Base-by-base conservation (phyloP, 1,139 yeast species). In the Groenewaldozyma auringiensis region DNA sequence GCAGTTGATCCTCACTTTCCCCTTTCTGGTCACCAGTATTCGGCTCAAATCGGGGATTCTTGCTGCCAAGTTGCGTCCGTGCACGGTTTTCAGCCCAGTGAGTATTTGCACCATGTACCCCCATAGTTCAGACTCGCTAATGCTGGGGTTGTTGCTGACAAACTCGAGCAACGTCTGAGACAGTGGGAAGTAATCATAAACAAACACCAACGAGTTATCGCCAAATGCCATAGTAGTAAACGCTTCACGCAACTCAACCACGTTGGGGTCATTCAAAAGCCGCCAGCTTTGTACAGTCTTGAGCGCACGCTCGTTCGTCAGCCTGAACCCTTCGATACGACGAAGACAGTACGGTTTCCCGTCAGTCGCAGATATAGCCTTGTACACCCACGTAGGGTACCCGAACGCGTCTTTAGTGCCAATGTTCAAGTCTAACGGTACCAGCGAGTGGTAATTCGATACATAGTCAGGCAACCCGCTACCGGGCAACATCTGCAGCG, bases 171-270 rank as follows among this genome's bases (percentile, higher is more conserved):
- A 63, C 2, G 88, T 80, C 44, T 66, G 66, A 1, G 87, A 71
- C 45, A 75, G 66, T 22, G 94, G 92, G 59, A 73, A 81, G 60
- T 76, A 85, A 54, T 83, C 94, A 59, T 79, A 78, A 3, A 81
- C 78, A 40, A 80, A 65, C 39, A 77, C 57, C 31, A 68, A 53
- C 27, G 86, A 79, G 50, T 75, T 73, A 53, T 84, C 92, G 36
- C 88, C 89, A 67, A 94, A 92, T 3, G 89, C 85, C 51, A 87
- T 76, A 9, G 94, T 81, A 1, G 96, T 83, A 62, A 92, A 92
- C 9, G 94, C 88, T 60, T 89, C 96, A 44, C 77, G 74, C 6
- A 88, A 66, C 36, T 74, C 72, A 1, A 84, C 86, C 16, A 87
- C 68, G 55, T 81, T 81, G 13, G 89, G 75, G 21, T 54, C 52